These are phyloP conservation scores for Prillingera fragicola DNA, from an alignment of 1,284 basidiomycete species.

Conservation along the genomic window DNA sequence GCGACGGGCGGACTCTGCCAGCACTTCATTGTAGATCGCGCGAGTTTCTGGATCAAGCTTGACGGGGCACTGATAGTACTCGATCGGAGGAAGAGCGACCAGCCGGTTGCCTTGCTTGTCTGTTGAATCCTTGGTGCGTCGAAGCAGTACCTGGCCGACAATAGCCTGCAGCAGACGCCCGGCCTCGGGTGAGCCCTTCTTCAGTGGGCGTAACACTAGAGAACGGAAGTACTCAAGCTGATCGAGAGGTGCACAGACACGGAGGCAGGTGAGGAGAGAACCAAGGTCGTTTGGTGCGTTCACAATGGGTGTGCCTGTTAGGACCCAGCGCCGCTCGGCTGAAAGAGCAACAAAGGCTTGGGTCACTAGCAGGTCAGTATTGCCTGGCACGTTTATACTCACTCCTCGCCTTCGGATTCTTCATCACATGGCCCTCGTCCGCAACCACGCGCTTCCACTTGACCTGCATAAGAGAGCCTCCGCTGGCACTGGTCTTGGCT, in stretches of 20 bases:
- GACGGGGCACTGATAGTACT: slow-evolving; percentile 52
- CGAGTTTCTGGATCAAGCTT: slow-evolving; percentile 62
- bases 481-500: slow-evolving; percentile 15
- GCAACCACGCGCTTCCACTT: slow-evolving; percentile 81
- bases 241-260: slow-evolving; percentile 73
- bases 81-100: slow-evolving; percentile 68
- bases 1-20: slow-evolving; percentile 58
- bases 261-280: slow-evolving; percentile 72
- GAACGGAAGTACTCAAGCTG: slow-evolving; percentile 72
- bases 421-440: slow-evolving; percentile 80
- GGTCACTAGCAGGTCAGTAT: slow-evolving; percentile 50
- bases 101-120: slow-evolving; percentile 66
- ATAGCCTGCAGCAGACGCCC: slow-evolving; percentile 71
- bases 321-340: slow-evolving; percentile 69
- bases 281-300: slow-evolving; percentile 79
- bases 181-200: slow-evolving; percentile 60
- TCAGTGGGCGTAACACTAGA: slow-evolving; percentile 65
- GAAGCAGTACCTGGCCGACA: slow-evolving; percentile 76
- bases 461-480: slow-evolving; percentile 60
- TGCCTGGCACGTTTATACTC: slow-evolving; percentile 4
- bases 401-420: slow-evolving; percentile 76
- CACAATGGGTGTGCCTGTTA: slow-evolving; percentile 68
- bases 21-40: slow-evolving; percentile 67
- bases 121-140: slow-evolving; percentile 82
- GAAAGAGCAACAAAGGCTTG: slow-evolving; percentile 61